Conservation (phyloP, 2,329 filamentous ascomycete genomes). For the Davidsoniella eucalypti region DNA sequence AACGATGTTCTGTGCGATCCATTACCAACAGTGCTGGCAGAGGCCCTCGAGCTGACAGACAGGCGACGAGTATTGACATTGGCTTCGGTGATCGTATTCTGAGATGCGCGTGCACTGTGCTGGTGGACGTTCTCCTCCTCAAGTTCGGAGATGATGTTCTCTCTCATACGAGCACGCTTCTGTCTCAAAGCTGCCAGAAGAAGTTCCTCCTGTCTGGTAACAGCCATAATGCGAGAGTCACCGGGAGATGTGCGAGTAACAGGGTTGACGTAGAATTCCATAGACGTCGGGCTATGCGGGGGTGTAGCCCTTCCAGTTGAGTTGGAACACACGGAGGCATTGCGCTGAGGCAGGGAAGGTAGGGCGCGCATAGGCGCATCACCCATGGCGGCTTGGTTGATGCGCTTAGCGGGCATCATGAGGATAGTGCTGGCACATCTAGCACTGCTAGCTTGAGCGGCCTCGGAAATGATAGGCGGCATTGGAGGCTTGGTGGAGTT, state of each 20-base stretch:
- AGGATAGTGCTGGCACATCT: slow-evolving; percentile 4
- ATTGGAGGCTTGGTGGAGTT: slow-evolving; percentile 1
- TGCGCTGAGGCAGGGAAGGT: slow-evolving; percentile 7
- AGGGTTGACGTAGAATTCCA: slow-evolving; percentile 31
- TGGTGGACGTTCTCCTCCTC: slow-evolving; percentile 18
- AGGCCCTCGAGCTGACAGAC: slow-evolving; percentile 4
- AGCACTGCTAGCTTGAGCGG: neutral
- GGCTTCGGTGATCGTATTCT: neutral
- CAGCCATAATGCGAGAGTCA: slow-evolving; percentile 34
- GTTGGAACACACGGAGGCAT: slow-evolving; percentile 12
- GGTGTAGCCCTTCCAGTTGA: slow-evolving; percentile 29
- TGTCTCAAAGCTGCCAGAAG: slow-evolving; percentile 38
- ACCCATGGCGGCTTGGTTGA: slow-evolving; percentile 1
- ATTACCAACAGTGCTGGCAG: slow-evolving; percentile 7
- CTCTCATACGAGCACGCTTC: slow-evolving; percentile 39
- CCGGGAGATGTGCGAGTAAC: slow-evolving; percentile 23
- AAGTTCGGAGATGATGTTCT: slow-evolving; percentile 28
- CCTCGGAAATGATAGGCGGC: slow-evolving; percentile 1
- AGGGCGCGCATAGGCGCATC: slow-evolving; percentile 11
- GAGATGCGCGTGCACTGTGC: neutral
- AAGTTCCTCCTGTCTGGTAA: slow-evolving; percentile 42
- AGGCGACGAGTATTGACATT: slow-evolving; percentile 1
- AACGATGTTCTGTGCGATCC: slow-evolving; percentile 9
- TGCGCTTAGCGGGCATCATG: slow-evolving; percentile 2
- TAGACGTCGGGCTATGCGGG: slow-evolving; percentile 34